Conservation (phyloP, 2,329 filamentous ascomycete species). For the Aspergillus uvarum region DNA sequence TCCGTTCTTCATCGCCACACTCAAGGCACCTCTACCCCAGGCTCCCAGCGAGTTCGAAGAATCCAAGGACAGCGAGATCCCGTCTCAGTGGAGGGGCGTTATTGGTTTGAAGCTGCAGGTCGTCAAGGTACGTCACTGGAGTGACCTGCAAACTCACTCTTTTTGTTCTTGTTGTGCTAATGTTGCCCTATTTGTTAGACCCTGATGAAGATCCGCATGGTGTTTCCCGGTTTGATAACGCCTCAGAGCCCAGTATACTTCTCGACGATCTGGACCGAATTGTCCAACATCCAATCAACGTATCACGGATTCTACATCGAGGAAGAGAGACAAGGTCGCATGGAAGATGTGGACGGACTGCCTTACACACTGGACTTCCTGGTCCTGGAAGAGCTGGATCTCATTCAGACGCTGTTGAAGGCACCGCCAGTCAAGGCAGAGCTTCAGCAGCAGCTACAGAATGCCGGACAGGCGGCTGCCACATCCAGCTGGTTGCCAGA, state of each 20-base stretch:
- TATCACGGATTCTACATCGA: constrained; percentile 85
- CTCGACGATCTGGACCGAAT: constrained; percentile 83
- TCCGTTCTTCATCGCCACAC: constrained; percentile 78
- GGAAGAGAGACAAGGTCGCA: constrained; percentile 77
- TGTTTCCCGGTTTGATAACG: constrained; percentile 79
- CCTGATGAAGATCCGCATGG: constrained; percentile 79
- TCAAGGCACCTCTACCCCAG: constrained; percentile 71
- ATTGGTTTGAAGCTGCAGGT: constrained; percentile 89
- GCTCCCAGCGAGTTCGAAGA: constrained; percentile 59
- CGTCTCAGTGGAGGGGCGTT: constrained; percentile 73
- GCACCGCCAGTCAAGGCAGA: constrained; percentile 86
- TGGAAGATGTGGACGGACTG: constrained; percentile 88
- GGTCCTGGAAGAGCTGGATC: constrained; percentile 89
- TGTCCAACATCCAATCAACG: constrained; percentile 67
- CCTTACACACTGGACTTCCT: constrained; percentile 94
- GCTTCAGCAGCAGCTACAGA: constrained; percentile 73
- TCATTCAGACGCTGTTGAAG: constrained; percentile 85
- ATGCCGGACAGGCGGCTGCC: constrained; percentile 58
- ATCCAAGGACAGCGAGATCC: constrained; percentile 52
- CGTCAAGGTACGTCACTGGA: constrained; percentile 63
- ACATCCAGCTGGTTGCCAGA: constrained; percentile 79
- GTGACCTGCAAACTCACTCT: neutral
- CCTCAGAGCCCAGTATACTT: constrained; percentile 83
- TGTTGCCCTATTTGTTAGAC: constrained; percentile 53
- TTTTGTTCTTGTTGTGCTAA: constrained; percentile 10